A percentile compares a stretch with the other conserved stretches of the same genome.
Conservation (phyloP, 306 rosid genomes). For the Purshia tridentata region DNA sequence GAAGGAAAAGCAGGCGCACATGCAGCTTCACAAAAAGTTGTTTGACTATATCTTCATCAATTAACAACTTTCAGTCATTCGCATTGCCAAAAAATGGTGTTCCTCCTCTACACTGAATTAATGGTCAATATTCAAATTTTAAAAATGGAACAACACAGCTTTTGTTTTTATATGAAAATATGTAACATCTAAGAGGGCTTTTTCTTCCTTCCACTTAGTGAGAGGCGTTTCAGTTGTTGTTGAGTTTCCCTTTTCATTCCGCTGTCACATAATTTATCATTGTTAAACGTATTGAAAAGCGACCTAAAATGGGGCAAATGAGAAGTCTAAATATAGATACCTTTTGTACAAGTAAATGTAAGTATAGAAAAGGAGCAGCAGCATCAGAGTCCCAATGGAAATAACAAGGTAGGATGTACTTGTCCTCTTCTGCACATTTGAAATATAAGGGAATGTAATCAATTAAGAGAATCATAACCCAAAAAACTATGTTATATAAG, state of each 20-base stretch:
- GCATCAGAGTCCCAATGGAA: constrained; percentile 48
- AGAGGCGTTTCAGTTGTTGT: constrained; percentile 52
- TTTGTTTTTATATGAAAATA: not conserved
- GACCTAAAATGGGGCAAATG: constrained; percentile 13
- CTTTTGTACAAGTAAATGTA: constrained; percentile 62
- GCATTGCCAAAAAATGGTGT: not conserved
- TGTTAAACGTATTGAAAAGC: constrained; percentile 15
- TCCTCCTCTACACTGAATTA: not conserved
- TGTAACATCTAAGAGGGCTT: constrained; percentile 51
- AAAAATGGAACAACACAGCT: not conserved
- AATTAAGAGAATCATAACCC: not conserved
- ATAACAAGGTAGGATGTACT: constrained; percentile 48
- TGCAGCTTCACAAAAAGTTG: no score
- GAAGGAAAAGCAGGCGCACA: not conserved
- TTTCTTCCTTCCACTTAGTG: constrained; percentile 54
- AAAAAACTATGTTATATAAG: no score
- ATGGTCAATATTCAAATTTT: not conserved
- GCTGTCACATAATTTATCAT: constrained; percentile 38
- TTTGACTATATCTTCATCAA: not conserved
- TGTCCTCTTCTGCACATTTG: constrained; percentile 48
- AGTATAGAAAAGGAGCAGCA: constrained; percentile 56
- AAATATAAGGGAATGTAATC: constrained; percentile 13
- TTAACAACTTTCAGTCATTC: not conserved
- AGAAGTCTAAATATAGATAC: constrained; percentile 35
- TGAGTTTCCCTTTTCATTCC: constrained; percentile 55